Conservation (phyloP, 2,329 filamentous ascomycete species). For the Anthostomella pinea region DNA sequence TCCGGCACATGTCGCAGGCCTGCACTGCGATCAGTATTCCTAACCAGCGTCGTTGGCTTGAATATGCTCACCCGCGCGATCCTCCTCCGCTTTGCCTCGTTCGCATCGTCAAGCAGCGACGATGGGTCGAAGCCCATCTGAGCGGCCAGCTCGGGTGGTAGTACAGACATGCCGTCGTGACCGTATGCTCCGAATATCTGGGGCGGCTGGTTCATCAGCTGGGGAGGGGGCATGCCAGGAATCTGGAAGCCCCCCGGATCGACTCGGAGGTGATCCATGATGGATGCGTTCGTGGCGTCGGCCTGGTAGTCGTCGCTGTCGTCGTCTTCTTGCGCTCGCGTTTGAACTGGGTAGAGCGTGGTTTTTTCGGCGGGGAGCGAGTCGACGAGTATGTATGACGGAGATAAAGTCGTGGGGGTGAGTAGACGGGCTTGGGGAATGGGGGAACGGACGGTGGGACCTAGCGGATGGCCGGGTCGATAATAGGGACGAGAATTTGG, state of each 20-base stretch:
- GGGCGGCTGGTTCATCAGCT: conserved; percentile 63
- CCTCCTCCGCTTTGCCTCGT: conserved; percentile 82
- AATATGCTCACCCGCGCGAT: conserved; percentile 82
- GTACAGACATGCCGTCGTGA: conserved; percentile 57
- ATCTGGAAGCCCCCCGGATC: conserved; percentile 52
- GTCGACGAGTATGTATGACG: conserved; percentile 11
- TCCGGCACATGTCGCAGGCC: conserved; percentile 87
- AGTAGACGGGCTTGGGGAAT: no score
- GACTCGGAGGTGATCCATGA: conserved; percentile 49
- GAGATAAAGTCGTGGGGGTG: conserved; percentile 7
- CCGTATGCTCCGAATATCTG: conserved; percentile 67
- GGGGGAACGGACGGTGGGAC: no score
- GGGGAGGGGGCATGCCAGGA: conserved; percentile 52
- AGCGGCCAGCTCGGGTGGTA: conserved; percentile 55
- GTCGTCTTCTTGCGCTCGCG: conserved; percentile 2
- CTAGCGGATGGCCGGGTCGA: no score
- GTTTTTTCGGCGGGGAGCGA: conserved; percentile 4
- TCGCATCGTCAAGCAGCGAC: conserved; percentile 60
- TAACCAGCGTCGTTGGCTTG: no score
- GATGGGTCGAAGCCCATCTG: conserved; percentile 59
- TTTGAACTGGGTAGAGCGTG: no score
- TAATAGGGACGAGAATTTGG: no score
- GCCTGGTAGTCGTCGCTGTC: conserved; percentile 6
- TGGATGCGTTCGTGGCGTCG: conserved; percentile 3
- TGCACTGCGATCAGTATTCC: conserved; percentile 33